These are phyloP conservation scores for Marasmius fiardii DNA, from an alignment of 1,284 basidiomycete genomes.

Conservation along the genomic window DNA sequence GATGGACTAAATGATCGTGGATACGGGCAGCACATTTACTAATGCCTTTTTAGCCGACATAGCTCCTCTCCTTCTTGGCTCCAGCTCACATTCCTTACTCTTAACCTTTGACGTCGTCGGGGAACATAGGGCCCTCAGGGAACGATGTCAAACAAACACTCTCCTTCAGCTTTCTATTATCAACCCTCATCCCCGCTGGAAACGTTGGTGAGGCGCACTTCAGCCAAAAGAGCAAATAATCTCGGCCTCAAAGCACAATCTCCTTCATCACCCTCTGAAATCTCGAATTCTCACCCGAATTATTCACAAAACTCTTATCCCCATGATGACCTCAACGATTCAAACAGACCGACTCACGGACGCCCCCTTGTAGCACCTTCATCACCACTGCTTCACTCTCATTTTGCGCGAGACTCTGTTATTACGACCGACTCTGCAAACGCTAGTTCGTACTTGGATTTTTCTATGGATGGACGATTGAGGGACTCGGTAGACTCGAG, in stretches of 20 bases:
- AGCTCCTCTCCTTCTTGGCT: too few relatives aligned
- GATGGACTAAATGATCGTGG: too few relatives aligned
- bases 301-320: background rate
- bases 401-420: constrained; percentile 6
- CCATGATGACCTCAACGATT: background rate
- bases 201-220: constrained; percentile 12
- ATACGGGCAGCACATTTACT: too few relatives aligned
- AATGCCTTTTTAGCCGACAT: too few relatives aligned
- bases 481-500: constrained; percentile 11
- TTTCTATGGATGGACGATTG: background rate
- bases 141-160: background rate
- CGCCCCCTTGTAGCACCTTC: background rate
- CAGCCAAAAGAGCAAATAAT: constrained; percentile 8
- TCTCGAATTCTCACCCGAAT: background rate
- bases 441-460: background rate
- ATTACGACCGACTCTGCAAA: constrained; percentile 5
- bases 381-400: constrained; percentile 11
- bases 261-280: background rate
- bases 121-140: too few relatives aligned
- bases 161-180: constrained; percentile 11
- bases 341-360: background rate
- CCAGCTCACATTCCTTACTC: too few relatives aligned
- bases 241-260: background rate
- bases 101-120: too few relatives aligned
- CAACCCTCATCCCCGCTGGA: constrained; percentile 18